Evolutionary conservation across 2,329 filamentous ascomycete species (phyloP), one percentile per base, ranked within the genome.

Genomic region (Sphaerulina musiva): DNA sequence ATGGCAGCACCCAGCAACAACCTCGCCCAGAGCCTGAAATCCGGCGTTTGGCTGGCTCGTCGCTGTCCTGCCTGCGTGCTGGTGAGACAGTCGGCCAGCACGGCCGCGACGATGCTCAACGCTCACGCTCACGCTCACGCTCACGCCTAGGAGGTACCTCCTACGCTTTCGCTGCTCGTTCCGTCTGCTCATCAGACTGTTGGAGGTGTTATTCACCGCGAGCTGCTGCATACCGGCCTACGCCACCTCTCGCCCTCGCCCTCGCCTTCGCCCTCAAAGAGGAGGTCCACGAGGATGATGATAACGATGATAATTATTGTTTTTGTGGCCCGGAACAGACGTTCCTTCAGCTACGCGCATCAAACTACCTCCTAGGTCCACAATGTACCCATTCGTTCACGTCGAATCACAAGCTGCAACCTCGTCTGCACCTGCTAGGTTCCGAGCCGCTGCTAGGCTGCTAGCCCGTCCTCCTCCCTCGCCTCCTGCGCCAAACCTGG

Each of bases 341-440:
- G 6, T n/a, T 20, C 32, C 48, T 38, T 38, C 34, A 38, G 34
- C 34, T 38, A 9, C 6, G n/a, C 34, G 39, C 54, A 31, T n/a
- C 29, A 48, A 51, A 50, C 56, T 48, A 17, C 14, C 14, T 17
- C 50, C 42, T 42, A 55, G 56, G 50, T 50, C 55, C 58, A 59
- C 55, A 43, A 45, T 54, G 31, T 57, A 36, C 41, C 48, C 54
- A 38, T 38, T 38, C 34, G 34, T 38, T 38, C 34, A 10, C 10
- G 55, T 54, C 59, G 57, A 61, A 61, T 61, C 59, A 61, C 51
- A 51, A 42, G 34, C 34, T 38, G 34, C 34, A 7, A 2, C 34
- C 34, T 42, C 51, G 26, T 46, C 49, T 59, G 58, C 58, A 57
- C 52, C 60, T 60, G 59, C 44, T 61, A 59, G 57, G 29, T 49